Base-by-base conservation (phyloP, 2,329 filamentous ascomycete species). In the Amauroascus niger region DNA sequence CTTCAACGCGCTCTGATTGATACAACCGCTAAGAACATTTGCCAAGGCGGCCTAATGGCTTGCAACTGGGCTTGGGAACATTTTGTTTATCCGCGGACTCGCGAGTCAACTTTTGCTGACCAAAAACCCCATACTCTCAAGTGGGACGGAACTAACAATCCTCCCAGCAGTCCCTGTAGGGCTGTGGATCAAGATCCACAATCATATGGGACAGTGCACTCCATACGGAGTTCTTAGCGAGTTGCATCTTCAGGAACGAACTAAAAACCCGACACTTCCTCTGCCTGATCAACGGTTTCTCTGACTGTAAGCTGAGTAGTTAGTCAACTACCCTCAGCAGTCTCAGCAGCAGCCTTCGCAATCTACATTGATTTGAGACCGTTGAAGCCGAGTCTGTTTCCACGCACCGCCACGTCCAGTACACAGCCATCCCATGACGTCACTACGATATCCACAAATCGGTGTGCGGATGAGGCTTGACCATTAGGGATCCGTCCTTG, bases 171-270 rank as follows among this genome's bases (percentile, higher is more conserved):
- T 46, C 44, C 44, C 28, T 46, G 44, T 26, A 49, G 33, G 46
- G 46, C 37, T 51, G 39, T 51, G 49, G 37, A 51, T 44, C 49
- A 51, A 44, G 30, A 16, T 16, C 39, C 37, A 33, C 39, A 44
- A 22, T n/a, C 22, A 33, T n/a, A 5, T 32, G 33, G 47, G 13
- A 22, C 33, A 41, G 14, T n/a, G n/a, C n/a, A n/a, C n/a, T n/a
- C n/a, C n/a, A n/a, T n/a, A n/a, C n/a, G n/a, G n/a, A n/a, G n/a
- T n/a, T 16, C 4, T 49, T 20, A 11, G 47, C 30, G 47, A 40
- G 33, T 39, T 20, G 35, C 47, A 26, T 40, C 22, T 40, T 40
- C 47, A 40, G 22, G 32, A 16, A 40, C 20, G 24, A 40, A 6
- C n/a, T 13, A 49, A n/a, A 2, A 18, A 18, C 2, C 6, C 16